phyloP scores from a whole-genome alignment of 2,329 filamentous ascomycete species.

The Epichloe brachyelytri region DNA sequence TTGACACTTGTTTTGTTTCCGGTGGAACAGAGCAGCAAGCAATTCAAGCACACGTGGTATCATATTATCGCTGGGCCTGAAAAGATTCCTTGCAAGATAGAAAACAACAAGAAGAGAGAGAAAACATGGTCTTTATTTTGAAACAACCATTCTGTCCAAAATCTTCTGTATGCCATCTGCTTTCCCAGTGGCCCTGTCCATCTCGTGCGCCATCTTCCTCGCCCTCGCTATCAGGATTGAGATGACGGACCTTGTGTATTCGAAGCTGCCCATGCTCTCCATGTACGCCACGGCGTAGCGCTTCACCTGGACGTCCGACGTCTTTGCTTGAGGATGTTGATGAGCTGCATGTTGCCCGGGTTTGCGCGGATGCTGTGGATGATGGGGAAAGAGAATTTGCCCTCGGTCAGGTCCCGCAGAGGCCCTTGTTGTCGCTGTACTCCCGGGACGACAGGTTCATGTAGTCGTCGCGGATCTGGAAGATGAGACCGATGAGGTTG shows the following conservation, averaged over 20 bases:
- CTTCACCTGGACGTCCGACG: slow-evolving; percentile 77
- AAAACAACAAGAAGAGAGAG: not conserved
- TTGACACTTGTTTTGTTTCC: not conserved
- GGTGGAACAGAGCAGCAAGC: not conserved
- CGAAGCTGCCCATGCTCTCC: slow-evolving; percentile 80
- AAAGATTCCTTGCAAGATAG: no score
- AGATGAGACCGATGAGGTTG: slow-evolving; percentile 73
- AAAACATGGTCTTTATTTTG: not conserved
- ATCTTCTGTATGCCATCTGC: slow-evolving; percentile 50
- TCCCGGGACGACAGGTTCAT: slow-evolving; percentile 65
- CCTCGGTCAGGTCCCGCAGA: slow-evolving; percentile 90
- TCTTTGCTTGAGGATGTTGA: slow-evolving; percentile 88
- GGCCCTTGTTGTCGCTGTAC: slow-evolving; percentile 81
- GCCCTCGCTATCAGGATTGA: slow-evolving; percentile 51
- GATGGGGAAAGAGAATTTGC: slow-evolving; percentile 92
- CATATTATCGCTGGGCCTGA: not conserved
- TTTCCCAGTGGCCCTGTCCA: slow-evolving; percentile 48
- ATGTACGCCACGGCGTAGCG: slow-evolving; percentile 83
- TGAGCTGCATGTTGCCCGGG: slow-evolving; percentile 60
- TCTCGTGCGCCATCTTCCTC: slow-evolving; percentile 45
- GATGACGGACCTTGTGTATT: slow-evolving; percentile 63
- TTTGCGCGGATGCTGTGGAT: slow-evolving; percentile 82
- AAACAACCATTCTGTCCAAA: slow-evolving; percentile 48
- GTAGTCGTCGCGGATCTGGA: slow-evolving; percentile 90
- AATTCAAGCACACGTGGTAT: not conserved